Percentiles rank a stretch among this genome's conserved stretches.
Conservation (phyloP, 495 filamentous ascomycete species). For the Trichoderma virens region DNA sequence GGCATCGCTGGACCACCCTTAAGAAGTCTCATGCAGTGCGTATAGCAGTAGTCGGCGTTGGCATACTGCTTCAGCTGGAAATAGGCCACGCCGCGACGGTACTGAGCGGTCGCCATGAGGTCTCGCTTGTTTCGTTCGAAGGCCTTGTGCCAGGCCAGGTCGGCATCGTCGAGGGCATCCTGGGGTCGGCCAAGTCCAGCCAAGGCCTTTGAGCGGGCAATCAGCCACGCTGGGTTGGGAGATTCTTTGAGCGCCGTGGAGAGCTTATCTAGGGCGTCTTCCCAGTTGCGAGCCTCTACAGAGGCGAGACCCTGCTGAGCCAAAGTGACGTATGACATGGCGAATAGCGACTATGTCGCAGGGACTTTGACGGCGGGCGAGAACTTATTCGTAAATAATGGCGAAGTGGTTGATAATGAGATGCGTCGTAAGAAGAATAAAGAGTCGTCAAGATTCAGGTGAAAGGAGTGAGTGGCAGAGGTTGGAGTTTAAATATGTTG, state of each 20-base stretch:
- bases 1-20: conserved; percentile 30
- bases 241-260: conserved; percentile 67
- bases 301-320: conserved; percentile 46
- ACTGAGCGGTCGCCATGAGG: conserved; percentile 69
- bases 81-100: conserved; percentile 69
- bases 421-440: too few relatives aligned
- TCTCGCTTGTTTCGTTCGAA: conserved; percentile 65
- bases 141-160: conserved; percentile 63
- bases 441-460: too few relatives aligned
- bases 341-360: too few relatives aligned
- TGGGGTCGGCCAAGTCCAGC: conserved; percentile 47
- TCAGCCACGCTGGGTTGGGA: conserved; percentile 71
- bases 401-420: too few relatives aligned
- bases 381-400: too few relatives aligned
- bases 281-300: conserved; percentile 53
- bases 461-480: too few relatives aligned
- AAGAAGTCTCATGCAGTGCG: conserved; percentile 50
- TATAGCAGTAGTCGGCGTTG: conserved; percentile 68
- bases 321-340: conserved; percentile 24
- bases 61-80: conserved; percentile 64
- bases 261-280: conserved; percentile 60
- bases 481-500: too few relatives aligned
- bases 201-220: conserved; percentile 80
- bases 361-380: too few relatives aligned
- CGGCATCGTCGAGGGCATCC: conserved; percentile 70